Conservation (phyloP, 2,329 filamentous ascomycete genomes). For the Pseudogymnoascus sp. region DNA sequence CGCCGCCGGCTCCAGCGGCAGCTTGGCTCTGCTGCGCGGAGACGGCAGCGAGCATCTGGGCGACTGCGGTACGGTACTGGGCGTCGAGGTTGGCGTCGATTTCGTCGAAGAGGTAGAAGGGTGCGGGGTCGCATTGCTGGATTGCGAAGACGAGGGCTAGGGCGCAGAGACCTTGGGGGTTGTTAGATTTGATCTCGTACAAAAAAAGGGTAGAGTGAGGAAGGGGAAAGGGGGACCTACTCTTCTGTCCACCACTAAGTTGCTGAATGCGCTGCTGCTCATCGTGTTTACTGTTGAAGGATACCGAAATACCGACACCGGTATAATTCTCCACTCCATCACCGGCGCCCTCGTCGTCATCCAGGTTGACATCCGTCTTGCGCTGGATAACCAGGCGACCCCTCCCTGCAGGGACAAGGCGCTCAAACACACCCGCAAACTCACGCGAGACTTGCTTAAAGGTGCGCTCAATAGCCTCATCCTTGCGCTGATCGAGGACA, state of each 20-base stretch:
- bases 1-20: slow-evolving; percentile 32
- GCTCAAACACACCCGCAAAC: slow-evolving; percentile 87
- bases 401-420: slow-evolving; percentile 87
- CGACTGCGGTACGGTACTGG: slow-evolving; percentile 94
- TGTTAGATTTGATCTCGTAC: slow-evolving; percentile 15
- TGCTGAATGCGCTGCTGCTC: slow-evolving; percentile 98
- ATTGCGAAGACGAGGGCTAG: slow-evolving; percentile 99
- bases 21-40: slow-evolving; percentile 55
- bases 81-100: slow-evolving; percentile 97
- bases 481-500: slow-evolving; percentile 88
- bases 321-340: slow-evolving; percentile 87
- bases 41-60: slow-evolving; percentile 74
- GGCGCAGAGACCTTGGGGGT: slow-evolving; percentile 67
- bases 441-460: slow-evolving; percentile 97
- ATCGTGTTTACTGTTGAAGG: slow-evolving; percentile 97
- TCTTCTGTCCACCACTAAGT: slow-evolving; percentile 94
- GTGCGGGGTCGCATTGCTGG: slow-evolving; percentile 91
- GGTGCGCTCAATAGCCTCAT: slow-evolving; percentile 95
- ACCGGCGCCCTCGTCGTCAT: slow-evolving; percentile 60
- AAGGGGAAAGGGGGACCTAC: slow-evolving; percentile 42
- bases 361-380: slow-evolving; percentile 63
- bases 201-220: not conserved
- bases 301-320: slow-evolving; percentile 92
- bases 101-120: slow-evolving; percentile 98
- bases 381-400: slow-evolving; percentile 89